Percentiles rank a stretch among this genome's conserved stretches.
These are phyloP conservation scores for Cystofilobasidium macerans DNA, from an alignment of 768 basidiomycete species.

Conservation along the genomic window DNA sequence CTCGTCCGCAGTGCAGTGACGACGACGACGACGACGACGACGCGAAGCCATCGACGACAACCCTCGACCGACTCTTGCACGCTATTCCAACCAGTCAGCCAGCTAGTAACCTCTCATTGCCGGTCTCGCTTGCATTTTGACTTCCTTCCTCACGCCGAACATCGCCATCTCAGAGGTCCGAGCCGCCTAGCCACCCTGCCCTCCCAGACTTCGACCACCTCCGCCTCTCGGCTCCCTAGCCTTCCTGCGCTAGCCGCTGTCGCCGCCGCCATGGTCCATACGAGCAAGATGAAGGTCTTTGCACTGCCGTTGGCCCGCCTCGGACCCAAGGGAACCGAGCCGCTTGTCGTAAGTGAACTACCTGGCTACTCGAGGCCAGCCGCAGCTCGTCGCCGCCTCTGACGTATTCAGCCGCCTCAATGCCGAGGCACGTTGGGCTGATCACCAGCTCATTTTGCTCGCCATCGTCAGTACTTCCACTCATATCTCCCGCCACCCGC, in stretches of 20 bases:
- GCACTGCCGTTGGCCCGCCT: slow-evolving; percentile 4
- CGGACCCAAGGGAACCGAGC: slow-evolving; percentile 1
- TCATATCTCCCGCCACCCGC: slow-evolving; percentile 1
- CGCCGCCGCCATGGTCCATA: too few species aligned
- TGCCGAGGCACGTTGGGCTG: not conserved
- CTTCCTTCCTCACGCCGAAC: too few species aligned
- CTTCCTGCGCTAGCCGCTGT: not conserved
- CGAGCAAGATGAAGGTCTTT: slow-evolving; percentile 6
- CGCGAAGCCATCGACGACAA: too few species aligned
- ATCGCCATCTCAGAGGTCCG: too few species aligned
- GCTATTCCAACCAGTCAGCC: too few species aligned
- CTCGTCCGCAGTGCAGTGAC: too few species aligned
- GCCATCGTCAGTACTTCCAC: slow-evolving; percentile 9
- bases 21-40: too few species aligned
- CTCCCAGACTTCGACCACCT: not conserved
- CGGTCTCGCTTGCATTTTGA: too few species aligned
- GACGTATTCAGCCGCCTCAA: not conserved
- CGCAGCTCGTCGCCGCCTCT: too few species aligned
- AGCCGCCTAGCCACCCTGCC: too few species aligned
- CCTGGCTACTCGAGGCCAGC: not conserved
- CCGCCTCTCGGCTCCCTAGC: not conserved
- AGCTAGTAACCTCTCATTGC: too few species aligned
- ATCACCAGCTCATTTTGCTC: not conserved
- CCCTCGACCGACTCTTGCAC: too few species aligned
- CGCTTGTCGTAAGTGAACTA: not conserved